Evolutionary conservation across 257 asterid genomes (phyloP).

Genomic region (Galeopsis tetrahit): DNA sequence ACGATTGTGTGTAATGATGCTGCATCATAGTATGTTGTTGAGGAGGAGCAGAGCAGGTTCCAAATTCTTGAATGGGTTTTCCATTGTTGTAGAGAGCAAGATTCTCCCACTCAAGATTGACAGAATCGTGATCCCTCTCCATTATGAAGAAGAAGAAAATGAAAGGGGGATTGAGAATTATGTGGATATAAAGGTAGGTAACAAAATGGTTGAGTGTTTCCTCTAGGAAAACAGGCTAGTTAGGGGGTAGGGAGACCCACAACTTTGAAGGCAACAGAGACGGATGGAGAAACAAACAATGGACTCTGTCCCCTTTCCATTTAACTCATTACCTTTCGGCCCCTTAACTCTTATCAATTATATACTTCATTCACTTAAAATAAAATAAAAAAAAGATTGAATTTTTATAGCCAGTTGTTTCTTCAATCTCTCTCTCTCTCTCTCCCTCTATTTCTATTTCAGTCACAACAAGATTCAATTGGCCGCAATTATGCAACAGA

Average conservation of each 20-base stretch:
- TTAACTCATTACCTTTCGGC: constrained; percentile 31
- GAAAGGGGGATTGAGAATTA: not conserved
- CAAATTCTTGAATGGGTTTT: constrained; percentile 20
- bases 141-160: too few species aligned
- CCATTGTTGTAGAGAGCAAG: constrained; percentile 30
- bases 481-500: constrained; percentile 12
- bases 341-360: not conserved
- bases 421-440: constrained; percentile 16
- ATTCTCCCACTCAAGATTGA: constrained; percentile 40
- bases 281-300: constrained; percentile 23
- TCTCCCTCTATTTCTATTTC: constrained; percentile 37
- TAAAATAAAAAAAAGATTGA: too few species aligned
- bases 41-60: not conserved
- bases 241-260: constrained; percentile 40
- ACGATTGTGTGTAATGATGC: not conserved
- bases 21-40: not conserved
- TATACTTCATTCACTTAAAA: too few species aligned
- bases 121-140: not conserved
- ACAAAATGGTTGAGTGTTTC: constrained; percentile 39
- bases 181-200: constrained; percentile 43
- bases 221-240: constrained; percentile 43
- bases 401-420: not conserved
- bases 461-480: constrained; percentile 28
- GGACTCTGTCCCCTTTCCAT: constrained; percentile 30
- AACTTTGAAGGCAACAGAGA: constrained; percentile 37